Percentiles rank a stretch among this genome's conserved stretches.
These are phyloP conservation scores for Lodderomyces elongisporus DNA, from an alignment of 1,139 yeast species.

Conservation along the genomic window DNA sequence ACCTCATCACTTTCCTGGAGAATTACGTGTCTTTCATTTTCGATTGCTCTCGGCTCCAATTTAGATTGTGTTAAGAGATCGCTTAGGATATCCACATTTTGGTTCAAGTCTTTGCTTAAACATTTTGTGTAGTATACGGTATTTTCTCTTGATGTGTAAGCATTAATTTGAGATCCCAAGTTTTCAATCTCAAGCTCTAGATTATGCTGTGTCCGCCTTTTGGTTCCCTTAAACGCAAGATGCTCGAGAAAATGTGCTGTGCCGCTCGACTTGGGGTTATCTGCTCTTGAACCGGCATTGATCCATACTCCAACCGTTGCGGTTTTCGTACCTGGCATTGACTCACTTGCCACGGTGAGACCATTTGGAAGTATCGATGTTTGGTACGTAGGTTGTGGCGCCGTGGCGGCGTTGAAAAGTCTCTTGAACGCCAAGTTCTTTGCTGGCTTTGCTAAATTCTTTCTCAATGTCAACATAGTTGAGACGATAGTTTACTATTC, in stretches of 20 bases:
- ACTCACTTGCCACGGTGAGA: conserved; percentile 86
- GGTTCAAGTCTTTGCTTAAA: conserved; percentile 71
- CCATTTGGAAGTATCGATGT: conserved; percentile 54
- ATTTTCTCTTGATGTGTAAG: conserved; percentile 94
- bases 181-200: conserved; percentile 92
- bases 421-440: neutral
- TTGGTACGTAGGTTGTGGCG: conserved; percentile 19
- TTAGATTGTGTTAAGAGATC: conserved; percentile 86
- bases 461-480: too few species aligned
- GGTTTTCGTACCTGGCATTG: conserved; percentile 81
- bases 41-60: conserved; percentile 79
- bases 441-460: too few species aligned
- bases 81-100: conserved; percentile 80
- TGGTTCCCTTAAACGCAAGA: conserved; percentile 92
- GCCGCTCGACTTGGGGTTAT: conserved; percentile 76
- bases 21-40: conserved; percentile 93
- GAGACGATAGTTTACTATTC: too few species aligned
- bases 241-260: conserved; percentile 98
- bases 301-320: conserved; percentile 98
- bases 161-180: conserved; percentile 94
- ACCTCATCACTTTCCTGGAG: conserved; percentile 96
- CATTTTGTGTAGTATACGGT: conserved; percentile 96
- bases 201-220: conserved; percentile 71
- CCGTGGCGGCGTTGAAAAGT: conserved; percentile 5
- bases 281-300: conserved; percentile 98